Conservation (phyloP, 2,329 filamentous ascomycete species). For the Epichloe festucae region DNA sequence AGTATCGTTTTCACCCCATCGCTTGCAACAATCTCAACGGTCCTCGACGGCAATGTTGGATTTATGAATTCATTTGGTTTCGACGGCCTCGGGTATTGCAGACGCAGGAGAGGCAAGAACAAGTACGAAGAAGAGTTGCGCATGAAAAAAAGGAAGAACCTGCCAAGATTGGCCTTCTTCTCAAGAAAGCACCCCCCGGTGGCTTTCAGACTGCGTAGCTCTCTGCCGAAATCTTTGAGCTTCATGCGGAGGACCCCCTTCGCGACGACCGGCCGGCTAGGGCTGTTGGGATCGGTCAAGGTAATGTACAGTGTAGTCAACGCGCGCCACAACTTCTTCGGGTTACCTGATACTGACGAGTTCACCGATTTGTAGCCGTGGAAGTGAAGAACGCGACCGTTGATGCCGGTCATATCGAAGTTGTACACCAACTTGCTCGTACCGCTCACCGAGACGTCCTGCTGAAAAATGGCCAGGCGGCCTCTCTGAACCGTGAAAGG, state of each 20-base stretch:
- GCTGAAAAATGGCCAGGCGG: constrained; percentile 42
- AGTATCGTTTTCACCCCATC: constrained; percentile 41
- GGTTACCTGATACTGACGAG: constrained; percentile 43
- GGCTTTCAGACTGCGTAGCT: not conserved
- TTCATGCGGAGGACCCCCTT: not conserved
- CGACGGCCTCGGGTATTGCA: constrained; percentile 38
- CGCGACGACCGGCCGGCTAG: not conserved
- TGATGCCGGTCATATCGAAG: constrained; percentile 43
- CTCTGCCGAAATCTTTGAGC: not conserved
- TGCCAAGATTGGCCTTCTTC: constrained; percentile 30
- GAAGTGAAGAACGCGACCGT: constrained; percentile 41
- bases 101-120: constrained; percentile 37
- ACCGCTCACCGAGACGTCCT: constrained; percentile 39
- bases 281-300: constrained; percentile 28
- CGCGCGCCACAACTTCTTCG: constrained; percentile 44
- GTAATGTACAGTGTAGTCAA: constrained; percentile 51
- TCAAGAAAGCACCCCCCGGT: constrained; percentile 12
- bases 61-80: constrained; percentile 39
- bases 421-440: constrained; percentile 48
- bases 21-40: constrained; percentile 32
- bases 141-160: constrained; percentile 44
- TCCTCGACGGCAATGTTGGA: constrained; percentile 30
- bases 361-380: constrained; percentile 51
- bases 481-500: constrained; percentile 49
- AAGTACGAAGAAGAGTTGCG: constrained; percentile 39